These are phyloP conservation scores for Brassica cretica DNA, from an alignment of 345 rosid species.

Conservation along the genomic window DNA sequence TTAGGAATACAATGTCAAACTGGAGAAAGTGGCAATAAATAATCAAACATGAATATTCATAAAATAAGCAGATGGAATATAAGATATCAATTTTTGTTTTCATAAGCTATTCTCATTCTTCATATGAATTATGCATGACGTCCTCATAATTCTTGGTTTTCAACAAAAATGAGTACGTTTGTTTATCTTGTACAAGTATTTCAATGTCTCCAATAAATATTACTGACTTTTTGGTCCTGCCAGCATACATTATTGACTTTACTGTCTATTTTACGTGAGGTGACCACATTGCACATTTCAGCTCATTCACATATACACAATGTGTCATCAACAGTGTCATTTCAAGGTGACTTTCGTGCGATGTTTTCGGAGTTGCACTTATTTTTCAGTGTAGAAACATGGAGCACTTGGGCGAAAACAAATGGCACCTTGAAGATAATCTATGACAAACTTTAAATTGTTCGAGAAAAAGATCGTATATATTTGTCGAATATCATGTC, in stretches of 20 bases:
- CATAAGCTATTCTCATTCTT: neutral
- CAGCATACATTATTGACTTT: slow-evolving; percentile 11
- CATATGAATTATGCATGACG: neutral
- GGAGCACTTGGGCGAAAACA: neutral
- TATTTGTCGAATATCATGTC: slow-evolving; percentile 9
- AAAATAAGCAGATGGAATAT: neutral
- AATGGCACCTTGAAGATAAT: neutral
- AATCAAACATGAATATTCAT: neutral
- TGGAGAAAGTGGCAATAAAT: neutral
- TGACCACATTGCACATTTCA: neutral
- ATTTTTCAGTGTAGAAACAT: neutral
- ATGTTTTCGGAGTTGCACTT: neutral
- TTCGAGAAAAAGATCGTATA: neutral
- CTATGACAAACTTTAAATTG: neutral
- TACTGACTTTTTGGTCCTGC: neutral
- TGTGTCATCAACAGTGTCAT: slow-evolving; percentile 20
- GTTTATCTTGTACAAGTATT: neutral
- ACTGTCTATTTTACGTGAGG: neutral
- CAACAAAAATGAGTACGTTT: neutral
- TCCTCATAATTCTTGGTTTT: neutral
- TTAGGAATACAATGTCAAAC: neutral
- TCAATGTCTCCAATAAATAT: slow-evolving; percentile 15
- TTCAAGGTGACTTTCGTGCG: slow-evolving; percentile 26
- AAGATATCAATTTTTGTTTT: neutral
- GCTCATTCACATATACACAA: neutral